Base-by-base conservation (phyloP, 148 eudicot genomes). In the Pharnaceum exiguum region DNA sequence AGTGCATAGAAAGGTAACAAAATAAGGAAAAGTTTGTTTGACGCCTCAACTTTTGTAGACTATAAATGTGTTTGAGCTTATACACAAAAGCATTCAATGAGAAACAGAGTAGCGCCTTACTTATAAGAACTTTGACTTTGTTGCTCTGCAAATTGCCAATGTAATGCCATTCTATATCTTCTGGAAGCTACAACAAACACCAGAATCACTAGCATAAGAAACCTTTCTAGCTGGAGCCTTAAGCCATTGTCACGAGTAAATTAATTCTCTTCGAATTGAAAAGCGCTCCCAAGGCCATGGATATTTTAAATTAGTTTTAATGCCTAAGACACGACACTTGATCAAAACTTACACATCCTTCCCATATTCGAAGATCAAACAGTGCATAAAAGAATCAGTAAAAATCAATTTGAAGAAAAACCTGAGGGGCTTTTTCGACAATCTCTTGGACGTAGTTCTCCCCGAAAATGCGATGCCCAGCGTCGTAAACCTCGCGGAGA, bases 131-230 rank as follows among this genome's bases (percentile, higher is more conserved):
- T 59, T 94, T 94, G 42, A 86, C 95, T 86, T 94, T 94, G 81
- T 94, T 89, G 78, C 96, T 89, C 65, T 89, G 99, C 79, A 94
- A 76, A 76, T 94, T 84, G 67, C 99, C 99, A 43, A 94, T 89
- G 61, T 89, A 94, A 77, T 94, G 99, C 96, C 99, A 94, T 63
- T 89, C 87, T 39, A 86, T 83, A 67, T 94, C 95, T 55, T 82
- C 95, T 28, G 95, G 99, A 60, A 93, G 89, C 95, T 93, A 78
- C 90, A 83, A 32, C 51, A 67, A 16, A 69, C 46, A 60, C 59
- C 66, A 35, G 51, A 43, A 40, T 15, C 46, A 5, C 38, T 56
- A 50, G 33, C 32, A 25, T 59, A 51, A 63, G 25, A 55, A 33
- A 30, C 18, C 35, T 24, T 10, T 46, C 3, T 1, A 39, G 37